Conservation (phyloP, 345 rosid species). For the Euphorbia peplus region DNA sequence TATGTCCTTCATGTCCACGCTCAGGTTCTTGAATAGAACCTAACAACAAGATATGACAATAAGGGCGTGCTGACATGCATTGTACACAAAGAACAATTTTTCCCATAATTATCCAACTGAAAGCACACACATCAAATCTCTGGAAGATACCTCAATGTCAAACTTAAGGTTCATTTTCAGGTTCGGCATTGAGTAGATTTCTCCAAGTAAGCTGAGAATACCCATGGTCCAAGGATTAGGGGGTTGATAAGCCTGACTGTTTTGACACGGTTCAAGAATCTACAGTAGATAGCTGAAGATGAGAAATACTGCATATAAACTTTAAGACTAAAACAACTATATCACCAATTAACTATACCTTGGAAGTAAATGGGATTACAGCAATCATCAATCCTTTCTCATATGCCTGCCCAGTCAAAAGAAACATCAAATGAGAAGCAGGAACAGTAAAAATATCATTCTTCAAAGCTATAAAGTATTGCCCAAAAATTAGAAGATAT, state of each 20-base stretch:
- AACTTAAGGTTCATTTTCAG: slow-evolving; percentile 97
- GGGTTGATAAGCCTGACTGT: slow-evolving; percentile 91
- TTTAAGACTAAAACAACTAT: slow-evolving; percentile 11
- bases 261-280: slow-evolving; percentile 93
- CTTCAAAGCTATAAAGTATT: not conserved
- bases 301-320: slow-evolving; percentile 13
- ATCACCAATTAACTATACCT: slow-evolving; percentile 41
- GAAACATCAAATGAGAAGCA: slow-evolving; percentile 1
- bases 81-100: slow-evolving; percentile 8
- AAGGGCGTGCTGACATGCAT: not conserved
- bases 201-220: slow-evolving; percentile 85
- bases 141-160: slow-evolving; percentile 79
- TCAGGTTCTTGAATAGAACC: slow-evolving; percentile 88
- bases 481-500: not conserved
- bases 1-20: slow-evolving; percentile 89
- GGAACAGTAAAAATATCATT: not conserved
- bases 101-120: not conserved
- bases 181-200: slow-evolving; percentile 95
- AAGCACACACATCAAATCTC: not conserved
- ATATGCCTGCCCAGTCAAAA: slow-evolving; percentile 61
- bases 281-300: slow-evolving; percentile 26
- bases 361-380: slow-evolving; percentile 96
- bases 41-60: slow-evolving; percentile 12
- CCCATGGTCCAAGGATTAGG: slow-evolving; percentile 99
- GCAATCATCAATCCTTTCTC: slow-evolving; percentile 99